These are phyloP conservation scores for Truncatella angustata DNA, from an alignment of 2,329 filamentous ascomycete species.

Conservation along the genomic window DNA sequence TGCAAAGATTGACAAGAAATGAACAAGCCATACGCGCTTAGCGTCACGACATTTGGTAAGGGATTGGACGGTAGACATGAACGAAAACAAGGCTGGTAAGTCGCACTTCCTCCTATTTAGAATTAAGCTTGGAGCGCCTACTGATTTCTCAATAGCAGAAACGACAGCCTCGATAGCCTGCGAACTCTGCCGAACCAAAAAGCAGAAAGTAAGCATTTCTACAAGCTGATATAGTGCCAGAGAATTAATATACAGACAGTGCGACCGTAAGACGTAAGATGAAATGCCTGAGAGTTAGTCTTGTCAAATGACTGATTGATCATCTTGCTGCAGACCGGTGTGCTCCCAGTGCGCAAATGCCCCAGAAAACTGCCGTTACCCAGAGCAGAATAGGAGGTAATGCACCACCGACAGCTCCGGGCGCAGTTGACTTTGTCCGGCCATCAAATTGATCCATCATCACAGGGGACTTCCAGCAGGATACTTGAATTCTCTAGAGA, in stretches of 20 bases:
- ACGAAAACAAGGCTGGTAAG: background rate
- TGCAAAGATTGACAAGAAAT: background rate
- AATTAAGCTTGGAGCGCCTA: background rate
- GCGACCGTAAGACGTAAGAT: slow-evolving; percentile 11
- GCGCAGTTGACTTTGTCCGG: slow-evolving; percentile 26
- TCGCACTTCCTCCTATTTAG: background rate
- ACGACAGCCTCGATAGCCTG: slow-evolving; percentile 7
- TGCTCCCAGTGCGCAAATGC: slow-evolving; percentile 7
- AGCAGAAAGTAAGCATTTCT: slow-evolving; percentile 5
- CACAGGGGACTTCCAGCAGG: slow-evolving; percentile 18
- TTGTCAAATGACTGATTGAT: background rate
- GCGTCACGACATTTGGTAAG: too few relatives aligned
- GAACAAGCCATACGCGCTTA: background rate
- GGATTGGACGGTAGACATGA: background rate
- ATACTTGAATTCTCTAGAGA: slow-evolving; percentile 16
- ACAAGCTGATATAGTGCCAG: background rate
- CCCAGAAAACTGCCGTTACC: slow-evolving; percentile 29
- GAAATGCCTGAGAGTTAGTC: background rate
- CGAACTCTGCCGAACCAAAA: slow-evolving; percentile 8
- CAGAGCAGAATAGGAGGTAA: slow-evolving; percentile 26
- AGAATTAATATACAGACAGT: slow-evolving; percentile 1
- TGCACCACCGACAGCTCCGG: slow-evolving; percentile 27
- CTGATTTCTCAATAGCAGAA: slow-evolving; percentile 1
- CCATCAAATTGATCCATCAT: slow-evolving; percentile 17
- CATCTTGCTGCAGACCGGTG: background rate